phyloP scores from a whole-genome alignment of 2,329 filamentous ascomycete species.

The Phyllosticta citrichinensis region DNA sequence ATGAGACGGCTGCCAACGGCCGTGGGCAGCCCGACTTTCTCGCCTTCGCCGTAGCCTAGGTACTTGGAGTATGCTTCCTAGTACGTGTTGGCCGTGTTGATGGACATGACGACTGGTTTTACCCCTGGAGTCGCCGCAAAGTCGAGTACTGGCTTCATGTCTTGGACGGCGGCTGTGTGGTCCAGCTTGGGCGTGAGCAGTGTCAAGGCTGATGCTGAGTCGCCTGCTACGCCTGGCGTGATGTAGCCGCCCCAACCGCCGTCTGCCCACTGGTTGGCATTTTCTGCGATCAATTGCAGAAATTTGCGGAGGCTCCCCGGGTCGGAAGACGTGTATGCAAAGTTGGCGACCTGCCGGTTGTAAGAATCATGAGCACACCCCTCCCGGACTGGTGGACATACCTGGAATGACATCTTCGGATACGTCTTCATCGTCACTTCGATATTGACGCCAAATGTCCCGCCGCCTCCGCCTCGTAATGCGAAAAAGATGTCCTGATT shows the following conservation, averaged over 20 bases:
- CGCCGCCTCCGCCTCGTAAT: slow-evolving; percentile 24
- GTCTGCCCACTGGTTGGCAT: background rate
- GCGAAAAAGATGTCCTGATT: slow-evolving; percentile 29
- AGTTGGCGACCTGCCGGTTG: background rate
- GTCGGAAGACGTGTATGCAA: background rate
- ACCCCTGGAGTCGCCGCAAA: background rate
- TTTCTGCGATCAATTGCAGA: slow-evolving; percentile 13
- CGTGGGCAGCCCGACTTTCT: slow-evolving; percentile 13
- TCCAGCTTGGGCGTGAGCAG: slow-evolving; percentile 9
- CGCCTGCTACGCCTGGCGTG: background rate
- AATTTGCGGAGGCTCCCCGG: slow-evolving; percentile 4
- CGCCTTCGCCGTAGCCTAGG: slow-evolving; percentile 20
- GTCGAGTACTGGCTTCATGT: slow-evolving; percentile 15
- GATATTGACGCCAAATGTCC: slow-evolving; percentile 19
- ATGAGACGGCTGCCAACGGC: slow-evolving; percentile 10
- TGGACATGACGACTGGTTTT: background rate
- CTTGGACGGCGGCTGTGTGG: slow-evolving; percentile 17
- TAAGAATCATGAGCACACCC: background rate
- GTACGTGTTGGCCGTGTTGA: slow-evolving; percentile 15
- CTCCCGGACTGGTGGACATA: background rate
- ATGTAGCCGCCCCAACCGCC: background rate
- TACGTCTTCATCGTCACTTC: slow-evolving; percentile 26
- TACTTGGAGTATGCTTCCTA: slow-evolving; percentile 19
- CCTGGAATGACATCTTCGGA: background rate
- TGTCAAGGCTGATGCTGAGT: background rate